Evolutionary conservation across 176 grass and related monocot species (phyloP), one percentile per base, ranked within the genome.

Genomic region (Metroxylon sagu): DNA sequence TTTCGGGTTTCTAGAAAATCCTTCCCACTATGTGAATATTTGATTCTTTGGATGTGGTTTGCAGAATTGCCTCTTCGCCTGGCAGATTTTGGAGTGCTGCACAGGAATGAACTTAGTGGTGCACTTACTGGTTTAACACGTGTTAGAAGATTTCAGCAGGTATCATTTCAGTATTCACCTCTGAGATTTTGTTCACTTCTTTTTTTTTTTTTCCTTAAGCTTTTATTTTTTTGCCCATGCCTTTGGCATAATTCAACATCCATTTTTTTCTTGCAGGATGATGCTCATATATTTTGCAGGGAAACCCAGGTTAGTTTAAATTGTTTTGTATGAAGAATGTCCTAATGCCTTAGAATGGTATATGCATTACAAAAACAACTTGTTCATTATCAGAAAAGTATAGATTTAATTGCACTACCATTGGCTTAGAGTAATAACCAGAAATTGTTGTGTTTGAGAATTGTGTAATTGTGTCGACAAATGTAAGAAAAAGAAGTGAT

Each of bases 61-160:
- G 60, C 81, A 98, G 93, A 98, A 76, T 81, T 98, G 63, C 93
- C 87, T 70, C 93, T 98, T 53, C 88, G 93, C 5, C 66, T 91
- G 70, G 87, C 93, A 62, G 93, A 98, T 85, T 98, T 98, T 89
- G 93, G 93, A 29, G 93, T 92, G 63, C 81, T 98, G 54, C 93
- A 98, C 29, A 82, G 93, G 57, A 98, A 98, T 6, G 93, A 98
- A 50, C 82, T 92, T 63, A 98, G 93, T 74, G 93, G 93, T 39
- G 93, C 93, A 66, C 93, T 98, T 71, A 88, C 84, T 68, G 93
- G 93, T 67, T 85, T 98, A 70, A 98, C 93, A 57, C 93, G 93
- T 71, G 93, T 98, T 61, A 88, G 93, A 85, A 92, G 93, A 81
- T 98, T 98, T 67, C 88, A 98, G 62, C 93, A 98, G 76, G 93